Base-by-base conservation (phyloP, 495 filamentous ascomycete genomes). In the Xylaria castorea region DNA sequence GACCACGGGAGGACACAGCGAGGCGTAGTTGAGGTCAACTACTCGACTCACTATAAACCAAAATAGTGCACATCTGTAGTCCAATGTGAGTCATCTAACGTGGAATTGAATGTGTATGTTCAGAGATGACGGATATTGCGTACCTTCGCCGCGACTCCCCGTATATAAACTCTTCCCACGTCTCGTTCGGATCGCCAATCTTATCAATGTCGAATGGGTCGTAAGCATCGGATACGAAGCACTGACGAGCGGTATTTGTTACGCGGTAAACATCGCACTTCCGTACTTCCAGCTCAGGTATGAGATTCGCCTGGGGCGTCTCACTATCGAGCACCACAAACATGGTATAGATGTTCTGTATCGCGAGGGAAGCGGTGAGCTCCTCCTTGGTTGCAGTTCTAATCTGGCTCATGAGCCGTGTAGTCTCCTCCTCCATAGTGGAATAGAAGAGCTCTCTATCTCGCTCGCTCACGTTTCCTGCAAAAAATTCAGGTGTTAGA, bases 1-100 rank as follows among this genome's bases (percentile, higher is more conserved):
- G 38, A 58, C 50, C 8, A 78, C 40, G 44, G 70, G 76, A 5
- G 67, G 60, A 32, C 75, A 76, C 40, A 40, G 61, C 30, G 70
- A 44, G 12, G 75, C 76, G 42, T 75, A 76, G 22, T 69, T 73
- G 0, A 78, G 60, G 53, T 78, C 64, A n/a, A 78, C 70, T 25
- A 76, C 75, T 30, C 76, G 76, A 30, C 75, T 76, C 4, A 67
- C 16, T 14, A 78, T 68, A 32, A 78, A 78, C 75, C 75, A 78
- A 11, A 70, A 76, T 12, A 73, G 11, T 8, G 76, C 72, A 9
- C 63, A 71, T 20, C 76, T 77, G 16, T 30, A 42, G n/a, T 25
- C 38, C 50, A 6, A 36, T 11, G 25, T 62, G 3, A 70, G 57
- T 22, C 0, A 34, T 20, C 1, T 8, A 34, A 14, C 44, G 30